Base-by-base conservation (phyloP, 1,284 basidiomycete genomes). In the Cutaneotrichosporon sp. region DNA sequence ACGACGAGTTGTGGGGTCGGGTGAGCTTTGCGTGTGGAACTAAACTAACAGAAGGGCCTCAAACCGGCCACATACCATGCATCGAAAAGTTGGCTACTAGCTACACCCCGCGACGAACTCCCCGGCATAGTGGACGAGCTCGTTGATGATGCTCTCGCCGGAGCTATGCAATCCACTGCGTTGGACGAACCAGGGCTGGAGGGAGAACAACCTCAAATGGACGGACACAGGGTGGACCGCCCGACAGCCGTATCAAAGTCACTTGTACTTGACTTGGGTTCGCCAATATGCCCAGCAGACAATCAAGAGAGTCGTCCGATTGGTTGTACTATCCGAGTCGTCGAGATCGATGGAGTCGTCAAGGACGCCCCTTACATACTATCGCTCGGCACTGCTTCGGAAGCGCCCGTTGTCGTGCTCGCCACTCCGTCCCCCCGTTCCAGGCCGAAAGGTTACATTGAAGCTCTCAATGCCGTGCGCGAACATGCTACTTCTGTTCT, bases 1-100 rank as follows among this genome's bases (percentile, higher is more conserved):
- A 76, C 52, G 73, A 76, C 41, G 75, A 76, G 62, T 63, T 73
- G 1, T 76, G 75, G 75, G 70, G 64, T 2, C 64, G 64, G 41
- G 72, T 75, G 41, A 47, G 68, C 11, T 8, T 31, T 11, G n/a
- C 4, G 5, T 24, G 43, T 20, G 17, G 2, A 22, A 49, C 50
- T 59, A 52, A 55, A 35, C 5, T 4, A 22, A 19, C 12, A 14
- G 25, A 33, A 72, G 68, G 72, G 74, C 3, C 54, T 75, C 42
- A 71, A 63, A 31, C 66, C 74, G 6, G 44, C 45, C 0, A 8
- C 68, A 14, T 76, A 70, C 49, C 69, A 74, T 49, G 34, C 33
- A 5, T 49, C 71, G 47, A 68, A 63, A 44, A 43, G 38, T 2
- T 41, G 49, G 11, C 54, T 75, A 5, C 55, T 75, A 5, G 53